Conservation (phyloP, 2,329 filamentous ascomycete genomes). For the Cladobotryum protrusum region DNA sequence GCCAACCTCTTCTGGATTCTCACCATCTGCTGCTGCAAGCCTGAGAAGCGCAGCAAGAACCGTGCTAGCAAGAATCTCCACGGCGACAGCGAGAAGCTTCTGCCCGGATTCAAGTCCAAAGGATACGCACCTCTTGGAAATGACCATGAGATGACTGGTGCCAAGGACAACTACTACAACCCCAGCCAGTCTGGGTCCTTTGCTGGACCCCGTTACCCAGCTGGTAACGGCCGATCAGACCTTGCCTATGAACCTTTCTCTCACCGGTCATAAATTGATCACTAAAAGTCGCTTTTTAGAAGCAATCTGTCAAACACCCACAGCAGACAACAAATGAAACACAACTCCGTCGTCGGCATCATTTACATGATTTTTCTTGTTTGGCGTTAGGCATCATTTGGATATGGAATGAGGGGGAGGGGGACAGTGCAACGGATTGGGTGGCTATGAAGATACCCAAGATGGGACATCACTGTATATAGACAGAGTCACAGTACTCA, state of each 20-base stretch:
- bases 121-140: slow-evolving; percentile 32
- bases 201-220: slow-evolving; percentile 27
- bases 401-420: neutral
- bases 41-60: slow-evolving; percentile 27
- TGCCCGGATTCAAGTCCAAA: slow-evolving; percentile 23
- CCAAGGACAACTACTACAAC: slow-evolving; percentile 30
- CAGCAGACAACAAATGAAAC: neutral
- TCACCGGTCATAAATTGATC: slow-evolving; percentile 41
- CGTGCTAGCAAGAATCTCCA: slow-evolving; percentile 27
- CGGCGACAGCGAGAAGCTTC: slow-evolving; percentile 46
- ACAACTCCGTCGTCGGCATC: neutral
- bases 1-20: slow-evolving; percentile 87
- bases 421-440: neutral
- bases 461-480: slow-evolving; percentile 11
- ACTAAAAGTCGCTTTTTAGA: neutral
- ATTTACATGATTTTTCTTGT: slow-evolving; percentile 2
- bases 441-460: slow-evolving; percentile 10
- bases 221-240: slow-evolving; percentile 39
- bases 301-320: neutral
- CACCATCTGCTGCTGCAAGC: slow-evolving; percentile 84
- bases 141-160: slow-evolving; percentile 30
- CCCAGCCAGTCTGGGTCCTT: slow-evolving; percentile 15
- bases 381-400: slow-evolving; percentile 7
- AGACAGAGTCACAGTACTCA: slow-evolving; percentile 4
- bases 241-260: slow-evolving; percentile 60